A percentile compares a stretch with the other conserved stretches of the same genome.
Conservation (phyloP, 768 basidiomycete genomes). For the Gelatoporia subvermispora region DNA sequence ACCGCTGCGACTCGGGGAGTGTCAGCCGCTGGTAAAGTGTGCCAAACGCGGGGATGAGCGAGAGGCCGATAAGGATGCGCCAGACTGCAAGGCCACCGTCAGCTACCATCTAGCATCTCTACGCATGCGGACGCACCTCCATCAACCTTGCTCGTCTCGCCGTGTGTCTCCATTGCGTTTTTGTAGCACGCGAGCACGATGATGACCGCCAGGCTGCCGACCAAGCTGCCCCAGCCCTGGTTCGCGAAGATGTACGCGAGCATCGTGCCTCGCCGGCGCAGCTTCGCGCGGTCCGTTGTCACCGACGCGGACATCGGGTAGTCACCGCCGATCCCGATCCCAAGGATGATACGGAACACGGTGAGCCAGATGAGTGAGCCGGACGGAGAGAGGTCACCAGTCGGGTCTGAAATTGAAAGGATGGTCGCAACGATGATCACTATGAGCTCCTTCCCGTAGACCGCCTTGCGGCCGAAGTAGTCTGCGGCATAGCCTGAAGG, state of each 20-base stretch:
- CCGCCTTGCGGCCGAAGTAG: conserved; percentile 60
- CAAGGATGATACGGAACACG: conserved; percentile 67
- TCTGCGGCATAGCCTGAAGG: conserved; percentile 57
- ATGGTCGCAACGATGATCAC: conserved; percentile 78
- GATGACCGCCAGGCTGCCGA: conserved; percentile 58
- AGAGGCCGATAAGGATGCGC: conserved; percentile 71
- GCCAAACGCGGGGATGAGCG: conserved; percentile 68
- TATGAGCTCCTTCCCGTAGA: conserved; percentile 79
- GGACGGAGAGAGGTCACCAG: conserved; percentile 50
- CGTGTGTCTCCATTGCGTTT: conserved; percentile 52
- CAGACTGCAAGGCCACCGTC: conserved; percentile 39
- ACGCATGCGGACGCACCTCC: conserved; percentile 65
- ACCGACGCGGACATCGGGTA: conserved; percentile 75
- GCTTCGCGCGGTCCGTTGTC: conserved; percentile 59
- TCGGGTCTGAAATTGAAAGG: conserved; percentile 60
- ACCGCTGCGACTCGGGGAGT: conserved; percentile 64
- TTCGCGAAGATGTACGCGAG: conserved; percentile 75
- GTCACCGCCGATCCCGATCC: conserved; percentile 76
- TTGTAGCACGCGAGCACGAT: conserved; percentile 63
- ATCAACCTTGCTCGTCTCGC: conserved; percentile 60
- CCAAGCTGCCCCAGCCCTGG: conserved; percentile 73
- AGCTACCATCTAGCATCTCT: not conserved
- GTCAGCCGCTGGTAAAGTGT: conserved; percentile 76
- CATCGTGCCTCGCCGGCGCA: conserved; percentile 66
- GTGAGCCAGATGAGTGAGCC: conserved; percentile 56